A percentile compares a stretch with the other conserved stretches of the same genome.
These are phyloP conservation scores for Phaeosphaeriaceae sp. DNA, from an alignment of 2,329 filamentous ascomycete genomes.

Conservation along the genomic window DNA sequence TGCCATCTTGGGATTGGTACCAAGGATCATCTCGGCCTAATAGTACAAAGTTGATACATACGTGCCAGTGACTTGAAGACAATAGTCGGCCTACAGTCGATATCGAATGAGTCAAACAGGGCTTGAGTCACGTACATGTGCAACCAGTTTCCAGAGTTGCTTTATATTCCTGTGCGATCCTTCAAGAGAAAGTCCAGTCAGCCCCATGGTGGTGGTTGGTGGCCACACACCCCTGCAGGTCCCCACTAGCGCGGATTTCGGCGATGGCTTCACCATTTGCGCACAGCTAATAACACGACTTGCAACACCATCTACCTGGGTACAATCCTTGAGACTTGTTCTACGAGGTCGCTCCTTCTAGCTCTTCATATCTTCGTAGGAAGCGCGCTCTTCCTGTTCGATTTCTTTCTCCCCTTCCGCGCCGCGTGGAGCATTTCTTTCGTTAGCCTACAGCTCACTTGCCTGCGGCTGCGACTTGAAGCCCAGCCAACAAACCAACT, in stretches of 20 bases:
- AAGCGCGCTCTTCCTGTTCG: slow-evolving; percentile 4
- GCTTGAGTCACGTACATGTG: no score
- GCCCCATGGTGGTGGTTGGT: slow-evolving; percentile 12
- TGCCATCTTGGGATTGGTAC: no score
- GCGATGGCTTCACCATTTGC: slow-evolving; percentile 24
- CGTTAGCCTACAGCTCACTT: slow-evolving; percentile 23
- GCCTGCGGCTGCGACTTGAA: slow-evolving; percentile 17
- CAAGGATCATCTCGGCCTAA: no score
- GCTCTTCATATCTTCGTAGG: slow-evolving; percentile 4
- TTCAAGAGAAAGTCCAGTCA: slow-evolving; percentile 3
- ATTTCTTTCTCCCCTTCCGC: slow-evolving; percentile 15
- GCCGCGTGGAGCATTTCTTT: slow-evolving; percentile 40
- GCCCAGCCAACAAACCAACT: slow-evolving; percentile 8
- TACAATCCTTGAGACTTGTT: slow-evolving; percentile 15
- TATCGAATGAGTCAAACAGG: no score
- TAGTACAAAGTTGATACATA: no score
- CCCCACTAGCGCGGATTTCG: no score
- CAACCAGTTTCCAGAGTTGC: not conserved
- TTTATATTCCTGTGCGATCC: slow-evolving; percentile 11
- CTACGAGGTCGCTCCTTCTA: slow-evolving; percentile 3
- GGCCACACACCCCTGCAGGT: slow-evolving; percentile 7
- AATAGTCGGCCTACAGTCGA: no score
- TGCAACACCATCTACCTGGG: slow-evolving; percentile 27
- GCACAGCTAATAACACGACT: slow-evolving; percentile 25
- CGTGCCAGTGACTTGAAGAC: no score